Base-by-base conservation (phyloP, 108 stramenopile species). In the Cyclotella cryptica region DNA sequence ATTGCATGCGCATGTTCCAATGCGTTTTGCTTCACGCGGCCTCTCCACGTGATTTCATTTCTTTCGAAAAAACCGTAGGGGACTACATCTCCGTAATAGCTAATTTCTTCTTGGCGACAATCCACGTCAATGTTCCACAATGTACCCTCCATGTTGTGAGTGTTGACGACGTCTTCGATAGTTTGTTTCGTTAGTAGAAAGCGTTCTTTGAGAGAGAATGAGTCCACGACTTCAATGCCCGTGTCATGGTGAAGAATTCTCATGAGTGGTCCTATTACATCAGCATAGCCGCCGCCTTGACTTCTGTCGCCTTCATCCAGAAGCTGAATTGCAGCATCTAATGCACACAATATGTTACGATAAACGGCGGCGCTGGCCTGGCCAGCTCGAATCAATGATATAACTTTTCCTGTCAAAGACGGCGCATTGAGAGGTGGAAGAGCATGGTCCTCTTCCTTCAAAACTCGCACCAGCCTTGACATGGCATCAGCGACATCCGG, bases 341-440 rank as follows among this genome's bases (percentile, higher is more conserved):
- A 67, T 22, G 84, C 78, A 21, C 79, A 75, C 9, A 92, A 44
- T n/a, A 93, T 52, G 53, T 93, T 89, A 8, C 91, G 79, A 83
- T 88, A 93, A 17, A 96, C 88, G 11, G 84, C 26, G 6, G 91
- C 92, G 49, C 89, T 85, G 3, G 95, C 95, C 69, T 96, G 91
- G 11, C 91, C 91, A n/a, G 90, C 91, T 27, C 88, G 86, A 52
- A 96, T 81, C 80, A 93, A 59, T 26, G 89, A 80, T 17, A 90
- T 47, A 14, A 92, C 80, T 69, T 93, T 93, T 0, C 92, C 95
- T 1, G 92, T 61, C 8, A 91, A 81, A 26, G 89, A 88, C 14
- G 52, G 72, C 12, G 64, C 90, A 71, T 15, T 80, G 55, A 26
- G 88, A 80, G 58, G 61, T 78, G 70, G 88, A 6, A 73, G 44